phyloP scores from a whole-genome alignment of 2,329 filamentous ascomycete genomes.

The Fusarium xylarioides region DNA sequence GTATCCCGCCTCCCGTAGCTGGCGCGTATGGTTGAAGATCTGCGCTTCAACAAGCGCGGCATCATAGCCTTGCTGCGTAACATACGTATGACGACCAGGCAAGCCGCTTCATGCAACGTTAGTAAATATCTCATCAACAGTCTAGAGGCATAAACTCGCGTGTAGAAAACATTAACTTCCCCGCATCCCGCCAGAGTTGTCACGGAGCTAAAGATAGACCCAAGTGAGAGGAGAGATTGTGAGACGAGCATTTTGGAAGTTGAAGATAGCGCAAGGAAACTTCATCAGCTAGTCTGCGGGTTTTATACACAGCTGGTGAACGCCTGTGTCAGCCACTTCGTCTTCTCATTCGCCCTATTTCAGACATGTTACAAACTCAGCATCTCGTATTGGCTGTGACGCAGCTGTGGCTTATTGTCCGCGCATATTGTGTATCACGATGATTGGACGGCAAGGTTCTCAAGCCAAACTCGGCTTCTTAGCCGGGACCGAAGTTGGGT shows the following conservation, averaged over 20 bases:
- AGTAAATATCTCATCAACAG: rapidly evolving
- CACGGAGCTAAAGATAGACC: neutral
- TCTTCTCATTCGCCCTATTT: neutral
- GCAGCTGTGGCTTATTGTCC: neutral
- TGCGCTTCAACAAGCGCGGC: neutral
- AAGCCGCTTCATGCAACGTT: neutral
- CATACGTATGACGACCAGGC: conserved; percentile 2
- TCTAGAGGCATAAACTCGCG: neutral
- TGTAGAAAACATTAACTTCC: conserved; percentile 10
- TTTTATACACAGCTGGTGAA: neutral
- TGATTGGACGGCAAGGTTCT: neutral
- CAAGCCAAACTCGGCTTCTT: neutral
- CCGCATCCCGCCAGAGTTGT: neutral
- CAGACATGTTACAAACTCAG: neutral
- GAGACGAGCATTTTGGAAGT: neutral
- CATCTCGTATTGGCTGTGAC: neutral
- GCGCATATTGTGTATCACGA: neutral
- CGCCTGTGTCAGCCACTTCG: neutral
- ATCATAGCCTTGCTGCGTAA: conserved; percentile 4
- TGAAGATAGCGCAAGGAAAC: rapidly evolving
- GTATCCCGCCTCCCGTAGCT: neutral
- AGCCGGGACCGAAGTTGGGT: neutral
- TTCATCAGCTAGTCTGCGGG: neutral
- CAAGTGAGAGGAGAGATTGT: neutral
- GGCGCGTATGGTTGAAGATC: conserved; percentile 13